phyloP scores from a whole-genome alignment of 2,329 filamentous ascomycete genomes.

The Scedosporium boydii region DNA sequence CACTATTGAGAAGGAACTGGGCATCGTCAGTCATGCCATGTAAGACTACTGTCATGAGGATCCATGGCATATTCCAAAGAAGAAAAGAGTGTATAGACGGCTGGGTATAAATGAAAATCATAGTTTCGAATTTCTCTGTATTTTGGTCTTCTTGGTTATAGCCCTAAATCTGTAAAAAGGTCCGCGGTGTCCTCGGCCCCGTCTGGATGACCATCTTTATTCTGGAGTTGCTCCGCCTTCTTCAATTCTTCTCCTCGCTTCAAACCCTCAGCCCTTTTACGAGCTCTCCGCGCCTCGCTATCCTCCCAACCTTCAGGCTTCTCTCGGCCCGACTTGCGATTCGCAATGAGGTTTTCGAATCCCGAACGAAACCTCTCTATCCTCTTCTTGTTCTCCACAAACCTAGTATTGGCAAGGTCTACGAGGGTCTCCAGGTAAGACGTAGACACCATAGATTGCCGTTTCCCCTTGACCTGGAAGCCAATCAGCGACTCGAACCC shows the following conservation, averaged over 20 bases:
- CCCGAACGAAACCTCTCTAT: slow-evolving; percentile 54
- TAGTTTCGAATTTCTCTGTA: background rate
- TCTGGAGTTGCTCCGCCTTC: slow-evolving; percentile 14
- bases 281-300: slow-evolving; percentile 36
- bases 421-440: slow-evolving; percentile 60
- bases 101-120: slow-evolving; percentile 3
- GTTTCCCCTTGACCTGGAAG: slow-evolving; percentile 27
- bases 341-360: slow-evolving; percentile 27
- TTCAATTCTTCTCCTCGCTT: slow-evolving; percentile 35
- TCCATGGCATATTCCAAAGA: background rate
- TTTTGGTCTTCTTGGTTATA: background rate
- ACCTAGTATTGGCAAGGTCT: slow-evolving; percentile 63
- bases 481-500: slow-evolving; percentile 76
- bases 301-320: slow-evolving; percentile 42
- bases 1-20: background rate
- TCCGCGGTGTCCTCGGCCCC: slow-evolving; percentile 9
- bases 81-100: slow-evolving; percentile 11
- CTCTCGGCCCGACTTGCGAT: background rate
- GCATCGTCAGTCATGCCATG: slow-evolving; percentile 7
- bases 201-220: slow-evolving; percentile 5
- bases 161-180: background rate
- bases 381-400: slow-evolving; percentile 57
- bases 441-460: slow-evolving; percentile 47
- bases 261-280: slow-evolving; percentile 50
- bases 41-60: slow-evolving; percentile 3